phyloP scores from a whole-genome alignment of 2,329 filamentous ascomycete genomes.

The Colletotrichum kahawae region DNA sequence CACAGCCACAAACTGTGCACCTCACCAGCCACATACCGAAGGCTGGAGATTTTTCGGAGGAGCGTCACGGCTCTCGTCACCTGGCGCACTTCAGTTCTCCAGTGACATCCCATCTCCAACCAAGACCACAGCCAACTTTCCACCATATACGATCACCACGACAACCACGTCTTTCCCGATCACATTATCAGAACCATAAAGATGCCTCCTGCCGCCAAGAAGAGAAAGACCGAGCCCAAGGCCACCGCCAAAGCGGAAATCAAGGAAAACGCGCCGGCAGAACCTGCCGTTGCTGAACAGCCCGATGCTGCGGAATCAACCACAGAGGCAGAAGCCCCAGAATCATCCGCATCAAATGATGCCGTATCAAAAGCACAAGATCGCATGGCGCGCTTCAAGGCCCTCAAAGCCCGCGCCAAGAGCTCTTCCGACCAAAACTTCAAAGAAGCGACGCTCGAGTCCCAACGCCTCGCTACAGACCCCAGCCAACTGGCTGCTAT shows the following conservation, averaged over 20 bases:
- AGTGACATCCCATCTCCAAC: neutral
- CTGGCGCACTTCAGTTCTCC: neutral
- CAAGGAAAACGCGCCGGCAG: neutral
- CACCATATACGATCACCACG: neutral
- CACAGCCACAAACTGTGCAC: neutral
- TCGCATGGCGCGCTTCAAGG: conserved; percentile 82
- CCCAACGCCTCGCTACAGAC: conserved; percentile 78
- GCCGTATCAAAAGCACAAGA: conserved; percentile 62
- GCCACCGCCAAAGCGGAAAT: conserved; percentile 24
- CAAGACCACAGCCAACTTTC: neutral
- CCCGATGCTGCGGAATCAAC: conserved; percentile 17
- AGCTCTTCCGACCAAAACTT: conserved; percentile 75
- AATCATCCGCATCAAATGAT: conserved; percentile 16
- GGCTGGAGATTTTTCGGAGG: neutral
- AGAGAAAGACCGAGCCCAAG: conserved; percentile 43
- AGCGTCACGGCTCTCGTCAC: neutral
- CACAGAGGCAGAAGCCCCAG: conserved; percentile 18
- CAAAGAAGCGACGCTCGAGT: conserved; percentile 83
- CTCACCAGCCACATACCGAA: neutral
- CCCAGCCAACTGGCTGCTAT: conserved; percentile 78
- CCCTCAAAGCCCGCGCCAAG: conserved; percentile 82
- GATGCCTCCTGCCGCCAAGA: conserved; percentile 51
- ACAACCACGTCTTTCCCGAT: neutral
- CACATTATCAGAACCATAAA: neutral
- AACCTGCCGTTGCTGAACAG: conserved; percentile 22